Evolutionary conservation across 257 asterid species (phyloP), one percentile per base, ranked within the genome.

Genomic region (Gynochthodes officinalis): DNA sequence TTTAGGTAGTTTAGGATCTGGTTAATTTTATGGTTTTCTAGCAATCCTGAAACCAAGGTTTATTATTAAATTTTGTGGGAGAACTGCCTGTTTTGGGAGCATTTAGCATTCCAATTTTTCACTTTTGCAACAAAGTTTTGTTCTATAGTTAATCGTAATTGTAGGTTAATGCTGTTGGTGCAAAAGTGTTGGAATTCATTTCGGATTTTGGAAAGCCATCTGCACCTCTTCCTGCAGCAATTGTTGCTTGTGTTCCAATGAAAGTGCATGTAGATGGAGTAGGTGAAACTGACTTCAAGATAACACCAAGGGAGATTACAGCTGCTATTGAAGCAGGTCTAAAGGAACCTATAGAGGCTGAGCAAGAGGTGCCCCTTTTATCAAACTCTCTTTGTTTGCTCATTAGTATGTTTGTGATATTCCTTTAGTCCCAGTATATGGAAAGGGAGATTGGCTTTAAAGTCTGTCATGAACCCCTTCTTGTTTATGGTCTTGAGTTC

Each of bases 141-240:
- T 14, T 50, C 67, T 66, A 15, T n/a, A 64, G 59, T 35, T 27
- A 23, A 54, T 75, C 72, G 44, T 8, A 61, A 55, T 76, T 80
- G 74, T 75, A 95, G 99, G 99, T 95, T 77, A 95, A 95, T 85
- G 84, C 94, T 67, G 73, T 88, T 75, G 99, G 99, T 50, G 97
- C 99, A 52, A 81, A 86, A 81, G 95, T 95, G 75, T 85, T 95
- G 89, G 97, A 95, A 83, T 95, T 88, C 84, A 82, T 90, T 68
- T 89, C 99, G 46, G 99, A 95, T 83, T 92, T 80, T 75, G 98
- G 99, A 76, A 90, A 88, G 80, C 89, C 96, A 75, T 83, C 96
- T 74, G 96, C 99, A 58, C 98, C 96, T 4, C 87, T 76, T 73
- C 98, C 99, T 68, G 96, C 98, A 65, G 99, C 99, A 74, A 89